Conservation (phyloP, 192 early-diverging fungal species). For the Phycomyces nitens region DNA sequence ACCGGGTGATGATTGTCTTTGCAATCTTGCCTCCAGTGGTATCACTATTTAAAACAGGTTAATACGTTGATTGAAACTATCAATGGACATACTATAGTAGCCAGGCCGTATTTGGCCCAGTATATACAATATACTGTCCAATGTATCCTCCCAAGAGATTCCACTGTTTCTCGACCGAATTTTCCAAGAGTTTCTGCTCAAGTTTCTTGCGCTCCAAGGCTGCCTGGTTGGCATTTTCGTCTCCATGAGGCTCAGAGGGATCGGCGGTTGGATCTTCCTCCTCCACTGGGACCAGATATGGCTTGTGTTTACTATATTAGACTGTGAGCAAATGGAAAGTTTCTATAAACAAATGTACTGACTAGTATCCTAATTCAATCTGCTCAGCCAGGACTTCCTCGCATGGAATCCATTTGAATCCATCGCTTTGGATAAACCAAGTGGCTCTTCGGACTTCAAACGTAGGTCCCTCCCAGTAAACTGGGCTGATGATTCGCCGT, state of each 20-base stretch:
- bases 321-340: neutral
- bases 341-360: neutral
- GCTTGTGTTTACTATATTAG: constrained; percentile 8
- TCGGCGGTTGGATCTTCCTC: constrained; percentile 4
- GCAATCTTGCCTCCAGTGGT: constrained; percentile 28
- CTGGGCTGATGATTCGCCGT: constrained; percentile 61
- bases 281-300: neutral
- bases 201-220: constrained; percentile 27
- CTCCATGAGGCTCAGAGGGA: neutral
- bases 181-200: constrained; percentile 19
- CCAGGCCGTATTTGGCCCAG: constrained; percentile 59
- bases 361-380: constrained; percentile 77
- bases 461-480: constrained; percentile 80
- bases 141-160: constrained; percentile 71
- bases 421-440: constrained; percentile 73
- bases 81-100: constrained; percentile 50
- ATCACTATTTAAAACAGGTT: constrained; percentile 18
- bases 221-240: neutral
- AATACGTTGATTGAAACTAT: no score
- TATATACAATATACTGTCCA: constrained; percentile 70
- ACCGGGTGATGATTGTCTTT: constrained; percentile 52
- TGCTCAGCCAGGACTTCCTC: constrained; percentile 77
- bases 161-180: constrained; percentile 57
- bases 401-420: constrained; percentile 69
- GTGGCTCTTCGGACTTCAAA: constrained; percentile 80